Evolutionary conservation across 2,329 filamentous ascomycete genomes (phyloP), one percentile per base, ranked within the genome.

Genomic region (Dendrostoma leiphaemia): DNA sequence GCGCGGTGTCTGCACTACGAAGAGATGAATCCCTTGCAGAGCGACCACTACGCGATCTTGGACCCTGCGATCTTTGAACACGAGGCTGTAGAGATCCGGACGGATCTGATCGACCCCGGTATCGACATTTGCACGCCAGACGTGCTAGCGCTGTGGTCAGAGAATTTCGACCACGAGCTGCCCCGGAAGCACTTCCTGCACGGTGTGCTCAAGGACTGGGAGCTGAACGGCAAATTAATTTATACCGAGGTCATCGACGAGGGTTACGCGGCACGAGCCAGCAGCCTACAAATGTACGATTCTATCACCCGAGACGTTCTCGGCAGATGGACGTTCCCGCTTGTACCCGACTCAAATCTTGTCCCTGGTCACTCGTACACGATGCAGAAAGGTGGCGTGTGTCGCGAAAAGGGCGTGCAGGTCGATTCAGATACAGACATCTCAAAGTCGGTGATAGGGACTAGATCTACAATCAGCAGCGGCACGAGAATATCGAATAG

Each of bases 91-190:
- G 91, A 95, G 63, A 78, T 97, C 19, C 85, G 92, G 35, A 84
- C 88, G 60, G 93, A 99, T 71, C 75, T 99, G 55, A 89, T 97
- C 58, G 94, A 99, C 70, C 92, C 91, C 63, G 89, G 90, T 49
- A 94, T 99, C 65, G 94, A 99, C 68, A 97, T 99, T 60, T 97
- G 93, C 72, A 97, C 94, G 1, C 92, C 93, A 0, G 94, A 97
- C 66, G 92, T 97, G 8, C 81, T 97, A 40, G 92, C 92, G 7
- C 75, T 97, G 54, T 99, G 94, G 90, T 94, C 91, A 8, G 94
- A 99, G 72, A 96, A 92, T 67, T 96, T 95, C 66, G 91, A 95
- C 61, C 91, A 90, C 69, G 86, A 91, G 65, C 77, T 86, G 10
- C 86, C 88, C 4, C 79, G 89, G 56, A 85, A 84, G 61, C 86